A percentile compares a stretch with the other conserved stretches of the same genome.
phyloP scores from a whole-genome alignment of 208 protist species.

The Trypanosoma theileri region DNA sequence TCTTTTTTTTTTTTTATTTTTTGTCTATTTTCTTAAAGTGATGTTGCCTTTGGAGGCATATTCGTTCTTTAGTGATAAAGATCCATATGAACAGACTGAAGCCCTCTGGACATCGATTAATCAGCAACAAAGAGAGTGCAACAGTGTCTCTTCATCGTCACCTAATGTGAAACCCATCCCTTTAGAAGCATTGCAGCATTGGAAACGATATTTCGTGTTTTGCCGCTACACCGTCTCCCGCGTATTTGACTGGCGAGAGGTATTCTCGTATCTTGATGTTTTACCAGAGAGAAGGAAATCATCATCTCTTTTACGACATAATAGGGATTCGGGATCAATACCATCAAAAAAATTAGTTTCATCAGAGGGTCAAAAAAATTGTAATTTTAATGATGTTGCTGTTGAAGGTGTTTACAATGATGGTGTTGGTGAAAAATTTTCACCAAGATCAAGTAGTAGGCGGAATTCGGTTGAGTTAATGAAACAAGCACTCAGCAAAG shows the following conservation, averaged over 20 bases:
- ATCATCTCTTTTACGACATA: not conserved
- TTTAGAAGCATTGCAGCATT: slow-evolving; percentile 11
- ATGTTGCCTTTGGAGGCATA: not conserved
- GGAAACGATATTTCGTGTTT: slow-evolving; percentile 22
- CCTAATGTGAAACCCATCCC: not conserved
- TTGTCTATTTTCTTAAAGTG: not conserved
- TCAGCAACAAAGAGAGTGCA: not conserved
- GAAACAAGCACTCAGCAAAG: not conserved
- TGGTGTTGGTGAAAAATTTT: not conserved
- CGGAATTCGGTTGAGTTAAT: not conserved
- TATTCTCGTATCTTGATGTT: slow-evolving; percentile 13
- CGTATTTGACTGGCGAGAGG: slow-evolving; percentile 26
- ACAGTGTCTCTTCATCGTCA: not conserved
- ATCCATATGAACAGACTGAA: slow-evolving; percentile 8
- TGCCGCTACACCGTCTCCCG: slow-evolving; percentile 7
- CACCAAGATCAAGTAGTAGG: not conserved
- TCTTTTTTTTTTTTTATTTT: not conserved
- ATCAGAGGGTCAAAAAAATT: too few species aligned
- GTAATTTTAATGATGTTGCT: not conserved
- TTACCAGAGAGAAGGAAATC: too few species aligned
- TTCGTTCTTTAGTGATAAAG: not conserved
- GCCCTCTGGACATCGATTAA: not conserved
- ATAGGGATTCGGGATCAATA: not conserved
- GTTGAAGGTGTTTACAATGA: not conserved
- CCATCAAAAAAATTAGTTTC: not conserved